Evolutionary conservation across 768 basidiomycete species (phyloP), one percentile per base, ranked within the genome.

Genomic region (Lentinus brumalis): DNA sequence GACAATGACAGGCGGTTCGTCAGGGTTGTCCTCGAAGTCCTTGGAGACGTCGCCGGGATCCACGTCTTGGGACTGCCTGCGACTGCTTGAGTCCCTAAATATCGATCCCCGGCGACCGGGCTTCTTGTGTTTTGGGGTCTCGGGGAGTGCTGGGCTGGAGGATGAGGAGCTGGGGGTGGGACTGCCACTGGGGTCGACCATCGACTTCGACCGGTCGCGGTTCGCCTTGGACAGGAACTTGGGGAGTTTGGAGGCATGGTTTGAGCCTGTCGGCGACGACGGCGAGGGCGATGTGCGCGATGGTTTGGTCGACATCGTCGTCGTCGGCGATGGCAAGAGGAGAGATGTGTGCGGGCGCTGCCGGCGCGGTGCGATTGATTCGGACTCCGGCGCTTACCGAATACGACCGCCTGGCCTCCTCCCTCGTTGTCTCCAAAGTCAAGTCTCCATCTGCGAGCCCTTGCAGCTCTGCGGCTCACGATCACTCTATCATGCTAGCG

Each of bases 221-320:
- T 73, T 70, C 67, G 83, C 80, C 62, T 87, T 89, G 69, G 88
- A 86, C 9, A 90, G 77, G 67, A 90, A 88, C 70, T 82, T 88
- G 69, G 86, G 79, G 5, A 90, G 75, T 71, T 87, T 89, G 39
- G 85, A 83, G 56, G 74, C 63, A 68, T 78, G 78, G 45, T 68
- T 68, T 30, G 75, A 69, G 45, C 75, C 71, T 41, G 74, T 69
- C 30, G 82, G 78, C 46, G 81, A 75, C 52, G 79, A 71, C 54
- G 82, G 73, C 30, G 77, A 71, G 44, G 77, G 73, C 21, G 77
- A 73, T 56, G 76, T 74, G 69, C 81, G 81, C 46, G 79, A 63
- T 62, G 78, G 76, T 69, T 79, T 80, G 61, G 68, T 73, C 59
- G 82, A 77, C 84, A 84, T 85, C 68, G 66, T 63, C 63, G 68